phyloP scores from a whole-genome alignment of 2,329 filamentous ascomycete species.

The Escovopsis sp. region DNA sequence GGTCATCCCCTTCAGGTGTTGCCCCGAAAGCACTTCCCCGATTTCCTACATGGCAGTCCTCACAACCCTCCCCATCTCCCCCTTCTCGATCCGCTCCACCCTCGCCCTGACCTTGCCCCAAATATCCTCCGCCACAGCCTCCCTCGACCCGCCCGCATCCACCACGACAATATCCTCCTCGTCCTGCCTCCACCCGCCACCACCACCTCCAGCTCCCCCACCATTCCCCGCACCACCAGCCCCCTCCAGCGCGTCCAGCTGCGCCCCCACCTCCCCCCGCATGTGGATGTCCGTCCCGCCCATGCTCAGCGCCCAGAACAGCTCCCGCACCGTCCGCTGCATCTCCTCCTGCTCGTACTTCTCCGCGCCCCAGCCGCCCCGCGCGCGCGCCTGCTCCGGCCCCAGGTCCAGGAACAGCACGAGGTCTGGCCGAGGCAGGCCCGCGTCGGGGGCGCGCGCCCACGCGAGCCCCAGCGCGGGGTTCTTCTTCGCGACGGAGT shows the following conservation, averaged over 20 bases:
- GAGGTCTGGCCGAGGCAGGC: conserved; percentile 73
- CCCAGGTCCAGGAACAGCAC: conserved; percentile 78
- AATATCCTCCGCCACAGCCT: conserved; percentile 40
- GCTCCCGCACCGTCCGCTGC: conserved; percentile 60
- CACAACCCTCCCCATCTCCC: conserved; percentile 30
- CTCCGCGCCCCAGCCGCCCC: conserved; percentile 82
- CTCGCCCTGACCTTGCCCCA: conserved; percentile 35
- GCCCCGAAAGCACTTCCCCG: too few species aligned
- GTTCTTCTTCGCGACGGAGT: conserved; percentile 76
- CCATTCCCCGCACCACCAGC: conserved; percentile 21
- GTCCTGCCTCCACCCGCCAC: conserved; percentile 36
- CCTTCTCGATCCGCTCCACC: conserved; percentile 33
- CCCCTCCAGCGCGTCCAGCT: conserved; percentile 10
- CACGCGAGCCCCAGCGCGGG: conserved; percentile 55
- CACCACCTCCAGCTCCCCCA: conserved; percentile 28
- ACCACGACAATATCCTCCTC: conserved; percentile 38
- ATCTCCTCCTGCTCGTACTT: conserved; percentile 75
- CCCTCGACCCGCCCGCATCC: conserved; percentile 36
- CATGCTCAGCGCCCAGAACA: conserved; percentile 48
- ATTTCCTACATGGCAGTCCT: conserved; percentile 15
- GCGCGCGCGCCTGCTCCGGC: conserved; percentile 51
- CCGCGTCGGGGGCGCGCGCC: conserved; percentile 73
- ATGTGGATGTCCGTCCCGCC: conserved; percentile 26
- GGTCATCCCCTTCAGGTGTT: too few species aligned
- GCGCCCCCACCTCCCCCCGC: conserved; percentile 10